Evolutionary conservation across 163 green algal genomes (phyloP), one percentile per base, ranked within the genome.

Genomic region (Chlamydomonas reinhardtii): DNA sequence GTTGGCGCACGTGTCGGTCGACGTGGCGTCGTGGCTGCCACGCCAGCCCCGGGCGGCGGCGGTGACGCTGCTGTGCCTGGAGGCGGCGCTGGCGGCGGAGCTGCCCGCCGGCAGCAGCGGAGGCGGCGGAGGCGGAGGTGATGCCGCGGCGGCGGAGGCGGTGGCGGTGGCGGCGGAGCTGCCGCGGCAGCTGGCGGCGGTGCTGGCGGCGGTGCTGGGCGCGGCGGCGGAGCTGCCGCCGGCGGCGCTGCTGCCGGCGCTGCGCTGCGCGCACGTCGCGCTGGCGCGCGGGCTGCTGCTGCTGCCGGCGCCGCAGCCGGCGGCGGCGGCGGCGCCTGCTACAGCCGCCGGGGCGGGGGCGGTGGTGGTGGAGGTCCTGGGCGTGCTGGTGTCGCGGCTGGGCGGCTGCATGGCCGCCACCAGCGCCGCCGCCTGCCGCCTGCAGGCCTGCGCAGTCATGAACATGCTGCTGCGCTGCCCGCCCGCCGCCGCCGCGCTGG

Each of bases 401-500:
- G 80, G 24, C 8, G 35, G n/a, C 2, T 79, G 70, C 80, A 71
- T 73, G 66, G 69, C 34, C 5, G 69, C 80, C 31, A 59, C 73
- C 35, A 65, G 70, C 59, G 48, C 54, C 56, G 54, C 80, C 34
- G 20, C 35, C 1, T 86, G 80, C 70, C 34, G 80, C 3, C 71
- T 86, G 54, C 80, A 86, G 80, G 80, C 69, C 16, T 73, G 69
- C 70, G 35, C 66, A 56, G 80, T 74, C 20, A 25, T 79, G 34
- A 14, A 27, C 31, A 79, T 79, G 70, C 70, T 86, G 56, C 32
- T 86, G 43, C 29, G 35, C 34, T 31, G 25, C 35, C 52, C 32
- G 27, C 39, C 31, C 11, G 66, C 48, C 5, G 69, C 43, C 17
- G 19, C 17, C 16, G 68, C 31, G 31, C 32, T 74, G 20, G 19